phyloP scores from a whole-genome alignment of 805 yeast genomes.

The Wickerhamiella alocasiicola region DNA sequence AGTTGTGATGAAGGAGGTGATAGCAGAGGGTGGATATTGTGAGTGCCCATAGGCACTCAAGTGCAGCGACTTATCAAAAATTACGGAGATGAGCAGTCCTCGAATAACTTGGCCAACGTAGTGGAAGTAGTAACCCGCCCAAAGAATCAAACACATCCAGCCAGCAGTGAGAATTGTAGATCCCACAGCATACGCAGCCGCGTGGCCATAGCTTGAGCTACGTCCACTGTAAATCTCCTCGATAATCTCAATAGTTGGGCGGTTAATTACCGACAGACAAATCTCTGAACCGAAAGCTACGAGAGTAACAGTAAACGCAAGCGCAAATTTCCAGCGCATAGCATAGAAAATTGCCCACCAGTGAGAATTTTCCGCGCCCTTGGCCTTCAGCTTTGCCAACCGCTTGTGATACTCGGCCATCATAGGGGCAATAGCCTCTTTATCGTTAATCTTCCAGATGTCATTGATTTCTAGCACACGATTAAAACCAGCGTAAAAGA shows the following conservation, averaged over 20 bases:
- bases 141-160: slow-evolving; percentile 20
- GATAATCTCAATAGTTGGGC: slow-evolving; percentile 14
- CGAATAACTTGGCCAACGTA: slow-evolving; percentile 59
- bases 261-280: slow-evolving; percentile 20
- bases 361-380: slow-evolving; percentile 2
- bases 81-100: slow-evolving; percentile 56
- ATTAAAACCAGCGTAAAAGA: slow-evolving; percentile 28
- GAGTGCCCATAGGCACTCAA: slow-evolving; percentile 46
- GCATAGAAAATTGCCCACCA: slow-evolving; percentile 18
- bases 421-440: slow-evolving; percentile 15
- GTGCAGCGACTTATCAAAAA: slow-evolving; percentile 54
- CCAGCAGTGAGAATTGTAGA: slow-evolving; percentile 22
- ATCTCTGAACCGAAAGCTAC: slow-evolving; percentile 18
- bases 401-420: slow-evolving; percentile 15
- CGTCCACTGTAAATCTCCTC: slow-evolving; percentile 13
- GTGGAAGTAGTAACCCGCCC: slow-evolving; percentile 49
- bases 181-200: slow-evolving; percentile 69
- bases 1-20: slow-evolving; percentile 69
- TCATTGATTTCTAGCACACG: slow-evolving; percentile 21
- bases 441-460: slow-evolving; percentile 15
- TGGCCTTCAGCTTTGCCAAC: slow-evolving; percentile 11
- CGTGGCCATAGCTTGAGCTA: slow-evolving; percentile 27
- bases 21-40: slow-evolving; percentile 51
- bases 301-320: slow-evolving; percentile 3
- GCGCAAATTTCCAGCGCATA: slow-evolving; percentile 15